Evolutionary conservation across 805 yeast genomes (phyloP).

Genomic region (Ogataea trehaloabstinens): DNA sequence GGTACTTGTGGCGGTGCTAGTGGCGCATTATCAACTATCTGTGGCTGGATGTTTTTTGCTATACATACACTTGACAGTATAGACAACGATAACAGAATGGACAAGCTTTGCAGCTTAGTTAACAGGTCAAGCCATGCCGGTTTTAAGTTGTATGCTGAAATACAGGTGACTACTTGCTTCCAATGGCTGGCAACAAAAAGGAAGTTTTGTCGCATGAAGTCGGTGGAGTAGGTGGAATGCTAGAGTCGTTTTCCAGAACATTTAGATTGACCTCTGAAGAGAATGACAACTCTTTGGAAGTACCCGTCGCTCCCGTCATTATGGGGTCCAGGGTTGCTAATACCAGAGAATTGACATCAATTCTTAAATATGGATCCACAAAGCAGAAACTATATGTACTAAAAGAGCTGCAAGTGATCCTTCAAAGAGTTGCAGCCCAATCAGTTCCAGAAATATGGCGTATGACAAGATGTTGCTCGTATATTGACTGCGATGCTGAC

Average conservation of each 20-base stretch:
- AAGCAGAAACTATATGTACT: slow-evolving; percentile 49
- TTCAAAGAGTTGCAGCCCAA: slow-evolving; percentile 52
- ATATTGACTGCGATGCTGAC: slow-evolving; percentile 29
- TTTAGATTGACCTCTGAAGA: slow-evolving; percentile 16
- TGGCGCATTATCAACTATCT: too few species aligned
- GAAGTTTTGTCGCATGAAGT: too few species aligned
- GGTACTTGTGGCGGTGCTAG: too few species aligned
- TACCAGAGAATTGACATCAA: slow-evolving; percentile 18
- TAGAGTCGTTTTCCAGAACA: slow-evolving; percentile 26
- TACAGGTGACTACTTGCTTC: too few species aligned
- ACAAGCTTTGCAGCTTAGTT: too few species aligned
- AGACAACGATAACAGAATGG: too few species aligned
- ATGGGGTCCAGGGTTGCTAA: slow-evolving; percentile 26
- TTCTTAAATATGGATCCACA: slow-evolving; percentile 22
- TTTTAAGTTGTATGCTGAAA: too few species aligned
- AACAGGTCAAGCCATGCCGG: too few species aligned
- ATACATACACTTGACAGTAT: too few species aligned
- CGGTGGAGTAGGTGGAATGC: slow-evolving; percentile 15
- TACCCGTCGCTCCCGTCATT: slow-evolving; percentile 26
- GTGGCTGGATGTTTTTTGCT: too few species aligned
- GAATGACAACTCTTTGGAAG: slow-evolving; percentile 13
- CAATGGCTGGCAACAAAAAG: too few species aligned
- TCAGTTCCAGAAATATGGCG: slow-evolving; percentile 78
- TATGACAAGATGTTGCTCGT: slow-evolving; percentile 54
- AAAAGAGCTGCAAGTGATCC: slow-evolving; percentile 44